A percentile compares a stretch with the other conserved stretches of the same genome.
These are phyloP conservation scores for Jacaranda copaia DNA, from an alignment of 257 asterid genomes.

Conservation along the genomic window DNA sequence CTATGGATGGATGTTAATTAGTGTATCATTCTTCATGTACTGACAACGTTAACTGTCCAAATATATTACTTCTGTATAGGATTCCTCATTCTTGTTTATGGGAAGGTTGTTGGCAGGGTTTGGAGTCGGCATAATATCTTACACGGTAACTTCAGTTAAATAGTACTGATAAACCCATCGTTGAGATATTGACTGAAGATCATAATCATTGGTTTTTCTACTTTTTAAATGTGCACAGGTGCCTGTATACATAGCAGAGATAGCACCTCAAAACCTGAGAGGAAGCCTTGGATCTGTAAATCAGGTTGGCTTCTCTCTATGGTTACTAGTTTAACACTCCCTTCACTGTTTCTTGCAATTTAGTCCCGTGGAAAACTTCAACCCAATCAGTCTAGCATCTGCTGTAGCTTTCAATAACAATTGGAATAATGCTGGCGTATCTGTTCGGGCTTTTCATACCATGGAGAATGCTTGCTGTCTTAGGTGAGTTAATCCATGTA, in stretches of 20 bases:
- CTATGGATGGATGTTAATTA: not conserved
- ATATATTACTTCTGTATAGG: constrained; percentile 45
- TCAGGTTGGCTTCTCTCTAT: constrained; percentile 60
- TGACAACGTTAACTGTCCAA: constrained; percentile 7
- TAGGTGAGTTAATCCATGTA: constrained; percentile 57
- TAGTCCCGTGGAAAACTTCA: not conserved
- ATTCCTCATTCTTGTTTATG: constrained; percentile 84
- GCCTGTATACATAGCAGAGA: constrained; percentile 94
- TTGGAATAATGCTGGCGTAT: constrained; percentile 88
- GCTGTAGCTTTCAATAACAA: constrained; percentile 77
- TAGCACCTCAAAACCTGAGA: constrained; percentile 88
- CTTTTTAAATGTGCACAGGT: constrained; percentile 54
- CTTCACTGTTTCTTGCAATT: not conserved
- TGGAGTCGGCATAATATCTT: constrained; percentile 93
- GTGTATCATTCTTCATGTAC: not conserved
- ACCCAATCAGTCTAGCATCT: constrained; percentile 1
- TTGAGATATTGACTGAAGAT: constrained; percentile 20
- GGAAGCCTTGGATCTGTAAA: constrained; percentile 88
- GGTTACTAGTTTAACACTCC: constrained; percentile 8
- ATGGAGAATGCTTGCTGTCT: constrained; percentile 88
- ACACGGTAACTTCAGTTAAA: constrained; percentile 60
- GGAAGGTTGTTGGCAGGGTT: constrained; percentile 92
- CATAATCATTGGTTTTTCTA: constrained; percentile 27
- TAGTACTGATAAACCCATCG: not conserved
- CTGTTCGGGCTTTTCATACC: constrained; percentile 74